Percentiles rank a stretch among this genome's conserved stretches.
Evolutionary conservation across 2,329 filamentous ascomycete species (phyloP).

Genomic region (Fusarium setosum): DNA sequence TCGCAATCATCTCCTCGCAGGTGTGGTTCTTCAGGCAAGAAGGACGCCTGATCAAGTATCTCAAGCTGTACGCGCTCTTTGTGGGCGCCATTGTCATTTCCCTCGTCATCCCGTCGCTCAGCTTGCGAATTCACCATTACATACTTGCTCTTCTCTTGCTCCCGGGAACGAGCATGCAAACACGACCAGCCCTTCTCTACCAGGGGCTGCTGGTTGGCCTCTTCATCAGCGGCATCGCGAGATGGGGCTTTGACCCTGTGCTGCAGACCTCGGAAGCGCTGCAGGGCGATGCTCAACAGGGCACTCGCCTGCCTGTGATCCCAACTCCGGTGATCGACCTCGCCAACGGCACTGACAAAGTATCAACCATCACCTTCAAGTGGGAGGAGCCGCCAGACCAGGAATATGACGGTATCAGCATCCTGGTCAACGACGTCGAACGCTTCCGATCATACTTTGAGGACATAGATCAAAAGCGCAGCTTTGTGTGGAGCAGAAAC

Average conservation of each 20-base stretch:
- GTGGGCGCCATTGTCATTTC: conserved; percentile 74
- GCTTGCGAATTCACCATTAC: conserved; percentile 94
- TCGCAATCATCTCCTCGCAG: conserved; percentile 77
- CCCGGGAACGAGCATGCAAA: conserved; percentile 90
- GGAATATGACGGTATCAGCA: conserved; percentile 79
- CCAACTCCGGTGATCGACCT: conserved; percentile 59
- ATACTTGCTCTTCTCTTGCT: conserved; percentile 88
- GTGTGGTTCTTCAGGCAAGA: conserved; percentile 89
- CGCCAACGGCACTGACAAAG: conserved; percentile 48
- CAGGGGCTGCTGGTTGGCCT: conserved; percentile 91
- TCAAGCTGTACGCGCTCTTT: conserved; percentile 81
- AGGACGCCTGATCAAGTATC: conserved; percentile 80
- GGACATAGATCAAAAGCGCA: conserved; percentile 56
- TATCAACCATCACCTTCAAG: conserved; percentile 74
- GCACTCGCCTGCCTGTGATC: conserved; percentile 69
- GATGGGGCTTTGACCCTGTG: conserved; percentile 93
- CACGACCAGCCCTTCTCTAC: conserved; percentile 83
- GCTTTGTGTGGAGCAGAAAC: conserved; percentile 71
- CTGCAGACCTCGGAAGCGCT: conserved; percentile 84
- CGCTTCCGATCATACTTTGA: conserved; percentile 78
- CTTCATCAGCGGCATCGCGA: conserved; percentile 89
- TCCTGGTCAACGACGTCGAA: conserved; percentile 89
- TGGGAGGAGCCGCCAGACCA: conserved; percentile 60
- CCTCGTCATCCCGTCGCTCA: conserved; percentile 79
- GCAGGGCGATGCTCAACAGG: conserved; percentile 73